These are phyloP conservation scores for Erodium maritimum DNA, from an alignment of 345 rosid species.

Conservation along the genomic window DNA sequence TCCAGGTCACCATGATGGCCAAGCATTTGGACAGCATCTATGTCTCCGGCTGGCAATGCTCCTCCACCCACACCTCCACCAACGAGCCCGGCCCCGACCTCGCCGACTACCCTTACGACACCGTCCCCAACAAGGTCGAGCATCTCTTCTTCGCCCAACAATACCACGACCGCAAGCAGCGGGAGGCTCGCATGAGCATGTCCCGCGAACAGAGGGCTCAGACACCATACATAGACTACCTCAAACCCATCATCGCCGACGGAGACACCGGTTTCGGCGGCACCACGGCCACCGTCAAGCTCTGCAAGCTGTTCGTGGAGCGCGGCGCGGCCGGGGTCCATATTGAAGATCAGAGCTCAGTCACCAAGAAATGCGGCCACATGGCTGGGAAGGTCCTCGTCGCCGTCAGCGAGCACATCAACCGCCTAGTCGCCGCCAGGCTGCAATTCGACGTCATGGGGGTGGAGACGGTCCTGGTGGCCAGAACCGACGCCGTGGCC, in stretches of 20 bases:
- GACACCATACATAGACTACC: slow-evolving; percentile 75
- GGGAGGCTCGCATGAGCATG: slow-evolving; percentile 88
- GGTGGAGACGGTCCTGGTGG: slow-evolving; percentile 81
- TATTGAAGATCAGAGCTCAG: slow-evolving; percentile 89
- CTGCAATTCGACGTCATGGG: slow-evolving; percentile 96
- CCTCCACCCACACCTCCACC: slow-evolving; percentile 85
- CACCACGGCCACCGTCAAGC: slow-evolving; percentile 87
- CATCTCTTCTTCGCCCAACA: slow-evolving; percentile 90
- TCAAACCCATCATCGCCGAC: slow-evolving; percentile 94
- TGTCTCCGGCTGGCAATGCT: slow-evolving; percentile 99
- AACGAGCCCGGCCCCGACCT: slow-evolving; percentile 97
- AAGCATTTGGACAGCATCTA: slow-evolving; percentile 77
- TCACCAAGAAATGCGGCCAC: slow-evolving; percentile 91
- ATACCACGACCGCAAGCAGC: slow-evolving; percentile 89
- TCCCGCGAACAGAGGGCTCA: slow-evolving; percentile 68
- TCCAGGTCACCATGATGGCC: slow-evolving; percentile 96
- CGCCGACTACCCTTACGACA: slow-evolving; percentile 93
- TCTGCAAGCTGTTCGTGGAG: slow-evolving; percentile 90
- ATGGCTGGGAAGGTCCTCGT: slow-evolving; percentile 98
- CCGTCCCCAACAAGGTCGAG: slow-evolving; percentile 92
- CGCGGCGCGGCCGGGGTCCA: slow-evolving; percentile 95
- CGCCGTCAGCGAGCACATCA: slow-evolving; percentile 78
- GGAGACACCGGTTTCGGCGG: slow-evolving; percentile 96
- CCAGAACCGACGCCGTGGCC: slow-evolving; percentile 80
- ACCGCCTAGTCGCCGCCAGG: slow-evolving; percentile 86